These are phyloP conservation scores for Lanmaoa pseudosensibilis DNA, from an alignment of 768 basidiomycete genomes.

Conservation along the genomic window DNA sequence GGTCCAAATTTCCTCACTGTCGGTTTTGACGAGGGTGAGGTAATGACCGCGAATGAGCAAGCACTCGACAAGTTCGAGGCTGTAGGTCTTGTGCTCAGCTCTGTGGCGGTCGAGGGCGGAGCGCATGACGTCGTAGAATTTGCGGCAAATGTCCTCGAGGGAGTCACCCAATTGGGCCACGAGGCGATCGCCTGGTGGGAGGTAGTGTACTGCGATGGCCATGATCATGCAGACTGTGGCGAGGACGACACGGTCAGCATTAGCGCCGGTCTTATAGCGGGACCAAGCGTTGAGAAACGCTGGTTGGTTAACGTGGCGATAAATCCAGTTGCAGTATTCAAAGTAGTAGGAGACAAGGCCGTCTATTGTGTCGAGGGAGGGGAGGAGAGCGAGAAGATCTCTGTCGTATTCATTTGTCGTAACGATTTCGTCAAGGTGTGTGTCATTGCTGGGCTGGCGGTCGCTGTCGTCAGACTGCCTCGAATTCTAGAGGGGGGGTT, in stretches of 20 bases:
- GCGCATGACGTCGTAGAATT: slow-evolving; percentile 70
- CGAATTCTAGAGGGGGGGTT: slow-evolving; percentile 35
- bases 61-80: slow-evolving; percentile 75
- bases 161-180: slow-evolving; percentile 52
- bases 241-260: slow-evolving; percentile 66
- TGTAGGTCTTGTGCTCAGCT: slow-evolving; percentile 58
- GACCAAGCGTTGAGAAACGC: slow-evolving; percentile 68
- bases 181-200: slow-evolving; percentile 63
- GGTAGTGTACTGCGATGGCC: slow-evolving; percentile 70
- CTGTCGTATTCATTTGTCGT: slow-evolving; percentile 61
- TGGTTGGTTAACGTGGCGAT: slow-evolving; percentile 69
- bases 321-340: slow-evolving; percentile 87
- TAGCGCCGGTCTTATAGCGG: slow-evolving; percentile 66
- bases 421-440: slow-evolving; percentile 39
- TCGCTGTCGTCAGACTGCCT: slow-evolving; percentile 53
- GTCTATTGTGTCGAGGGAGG: slow-evolving; percentile 67
- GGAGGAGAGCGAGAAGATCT: slow-evolving; percentile 68
- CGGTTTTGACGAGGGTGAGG: slow-evolving; percentile 67
- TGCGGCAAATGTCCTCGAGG: slow-evolving; percentile 59
- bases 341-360: slow-evolving; percentile 76
- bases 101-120: slow-evolving; percentile 62
- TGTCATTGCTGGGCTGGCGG: slow-evolving; percentile 54
- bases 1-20: slow-evolving; percentile 81
- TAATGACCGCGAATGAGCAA: slow-evolving; percentile 71
- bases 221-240: slow-evolving; percentile 75